Conservation (phyloP, 176 grass and related monocot species). For the Cenchrus purpureus region DNA sequence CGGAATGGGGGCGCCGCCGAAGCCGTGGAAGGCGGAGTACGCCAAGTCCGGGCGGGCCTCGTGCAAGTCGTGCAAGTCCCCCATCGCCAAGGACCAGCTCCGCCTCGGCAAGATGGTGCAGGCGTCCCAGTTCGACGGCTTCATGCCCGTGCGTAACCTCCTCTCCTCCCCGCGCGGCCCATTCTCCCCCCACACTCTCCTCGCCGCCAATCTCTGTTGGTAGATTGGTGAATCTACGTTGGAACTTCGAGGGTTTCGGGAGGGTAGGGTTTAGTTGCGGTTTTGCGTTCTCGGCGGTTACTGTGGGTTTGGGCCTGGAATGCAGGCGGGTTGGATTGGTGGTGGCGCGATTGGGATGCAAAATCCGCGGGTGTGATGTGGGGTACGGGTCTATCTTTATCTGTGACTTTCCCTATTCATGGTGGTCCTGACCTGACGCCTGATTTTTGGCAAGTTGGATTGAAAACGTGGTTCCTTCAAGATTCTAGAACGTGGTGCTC, state of each 20-base stretch:
- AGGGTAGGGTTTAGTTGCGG: conserved; percentile 46
- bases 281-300: neutral
- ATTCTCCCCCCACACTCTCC: neutral
- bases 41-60: conserved; percentile 91
- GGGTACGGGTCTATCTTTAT: neutral
- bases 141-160: conserved; percentile 74
- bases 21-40: conserved; percentile 90
- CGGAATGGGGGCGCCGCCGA: conserved; percentile 70
- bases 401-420: neutral
- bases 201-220: neutral
- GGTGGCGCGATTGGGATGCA: neutral
- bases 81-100: conserved; percentile 81
- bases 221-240: neutral
- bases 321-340: neutral
- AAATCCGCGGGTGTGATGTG: conserved; percentile 6
- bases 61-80: conserved; percentile 83
- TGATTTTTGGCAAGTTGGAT: conserved; percentile 22
- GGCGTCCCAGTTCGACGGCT: conserved; percentile 93
- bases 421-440: neutral
- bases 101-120: conserved; percentile 93
- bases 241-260: neutral
- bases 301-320: neutral
- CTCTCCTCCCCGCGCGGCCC: neutral
- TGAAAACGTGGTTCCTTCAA: neutral
- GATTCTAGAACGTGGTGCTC: neutral